Conservation (phyloP, 2,329 filamentous ascomycete species). For the Eutypella sp. region DNA sequence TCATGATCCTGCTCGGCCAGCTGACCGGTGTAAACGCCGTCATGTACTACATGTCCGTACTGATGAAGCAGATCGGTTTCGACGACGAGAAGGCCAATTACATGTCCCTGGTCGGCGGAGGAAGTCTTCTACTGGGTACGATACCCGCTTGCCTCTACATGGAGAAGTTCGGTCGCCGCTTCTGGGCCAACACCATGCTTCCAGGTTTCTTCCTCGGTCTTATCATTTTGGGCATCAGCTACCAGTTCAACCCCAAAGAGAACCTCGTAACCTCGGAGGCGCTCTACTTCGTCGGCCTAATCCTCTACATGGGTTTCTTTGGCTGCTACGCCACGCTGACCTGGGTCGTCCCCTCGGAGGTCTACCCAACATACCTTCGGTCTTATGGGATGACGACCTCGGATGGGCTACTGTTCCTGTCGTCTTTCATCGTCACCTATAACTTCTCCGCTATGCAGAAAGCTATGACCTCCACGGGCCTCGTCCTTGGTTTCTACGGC, state of each 20-base stretch:
- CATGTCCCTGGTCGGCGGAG: slow-evolving; percentile 71
- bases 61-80: slow-evolving; percentile 67
- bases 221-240: slow-evolving; percentile 59
- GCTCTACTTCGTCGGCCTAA: slow-evolving; percentile 61
- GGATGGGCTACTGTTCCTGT: slow-evolving; percentile 63
- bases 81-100: slow-evolving; percentile 57
- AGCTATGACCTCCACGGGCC: slow-evolving; percentile 61
- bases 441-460: slow-evolving; percentile 68
- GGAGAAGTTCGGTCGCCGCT: slow-evolving; percentile 67
- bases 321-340: slow-evolving; percentile 60
- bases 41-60: slow-evolving; percentile 66
- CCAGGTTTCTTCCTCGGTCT: slow-evolving; percentile 68
- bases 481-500: slow-evolving; percentile 67
- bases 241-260: slow-evolving; percentile 46
- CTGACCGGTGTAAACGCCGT: slow-evolving; percentile 67
- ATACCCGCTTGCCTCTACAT: slow-evolving; percentile 66
- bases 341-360: slow-evolving; percentile 63
- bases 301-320: slow-evolving; percentile 66
- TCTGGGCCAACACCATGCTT: slow-evolving; percentile 70
- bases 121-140: slow-evolving; percentile 60
- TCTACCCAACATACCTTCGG: slow-evolving; percentile 68
- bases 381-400: slow-evolving; percentile 71
- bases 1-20: slow-evolving; percentile 66
- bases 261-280: slow-evolving; percentile 48
- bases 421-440: slow-evolving; percentile 69